Conservation (phyloP, 140 eudicot genomes). For the Cichorium intybus region DNA sequence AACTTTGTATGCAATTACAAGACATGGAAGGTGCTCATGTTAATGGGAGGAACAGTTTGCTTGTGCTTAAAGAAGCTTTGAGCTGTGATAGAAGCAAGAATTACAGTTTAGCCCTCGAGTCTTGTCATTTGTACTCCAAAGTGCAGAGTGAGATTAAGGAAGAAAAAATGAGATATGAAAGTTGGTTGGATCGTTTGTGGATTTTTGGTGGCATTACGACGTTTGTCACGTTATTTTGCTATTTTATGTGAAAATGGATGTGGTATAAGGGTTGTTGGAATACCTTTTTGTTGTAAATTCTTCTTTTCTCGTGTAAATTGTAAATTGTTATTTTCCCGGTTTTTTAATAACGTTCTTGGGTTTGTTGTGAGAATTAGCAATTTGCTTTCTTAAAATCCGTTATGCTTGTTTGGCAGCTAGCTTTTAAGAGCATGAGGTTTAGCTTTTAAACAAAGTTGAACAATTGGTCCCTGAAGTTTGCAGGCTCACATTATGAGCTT, state of each 20-base stretch:
- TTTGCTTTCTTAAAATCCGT: too few relatives aligned
- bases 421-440: too few relatives aligned
- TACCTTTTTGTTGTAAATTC: background rate
- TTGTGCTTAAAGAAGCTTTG: conserved; percentile 72
- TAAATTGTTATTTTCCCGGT: too few relatives aligned
- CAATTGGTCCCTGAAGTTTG: too few relatives aligned
- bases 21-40: conserved; percentile 96
- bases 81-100: conserved; percentile 76
- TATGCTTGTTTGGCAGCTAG: too few relatives aligned
- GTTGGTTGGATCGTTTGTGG: conserved; percentile 67
- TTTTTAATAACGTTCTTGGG: background rate
- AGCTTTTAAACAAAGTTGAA: too few relatives aligned
- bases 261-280: background rate
- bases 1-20: conserved; percentile 86
- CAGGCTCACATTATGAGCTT: too few relatives aligned
- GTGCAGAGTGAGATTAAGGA: conserved; percentile 72
- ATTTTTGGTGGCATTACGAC: conserved; percentile 73
- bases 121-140: conserved; percentile 62
- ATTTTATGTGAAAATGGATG: conserved; percentile 24
- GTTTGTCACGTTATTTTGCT: conserved; percentile 52
- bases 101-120: conserved; percentile 73
- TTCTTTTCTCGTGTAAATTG: background rate
- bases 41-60: conserved; percentile 81
- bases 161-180: conserved; percentile 80
- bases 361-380: background rate